Percentiles rank a stretch among this genome's conserved stretches.
Conservation (phyloP, 371 early-diverging fungal genomes). For the Mortierella polycephala region DNA sequence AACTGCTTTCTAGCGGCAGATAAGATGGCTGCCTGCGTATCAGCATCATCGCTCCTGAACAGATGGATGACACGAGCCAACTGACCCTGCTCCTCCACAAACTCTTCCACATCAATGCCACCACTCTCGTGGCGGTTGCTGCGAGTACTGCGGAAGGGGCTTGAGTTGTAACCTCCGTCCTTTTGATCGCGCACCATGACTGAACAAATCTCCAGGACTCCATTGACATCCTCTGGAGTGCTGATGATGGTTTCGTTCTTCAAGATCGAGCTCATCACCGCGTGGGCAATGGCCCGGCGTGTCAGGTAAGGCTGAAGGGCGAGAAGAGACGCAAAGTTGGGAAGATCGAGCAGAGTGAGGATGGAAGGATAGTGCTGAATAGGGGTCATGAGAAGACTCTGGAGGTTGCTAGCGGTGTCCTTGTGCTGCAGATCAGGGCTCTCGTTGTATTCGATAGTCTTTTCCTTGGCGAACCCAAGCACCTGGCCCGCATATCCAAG, state of each 20-base stretch:
- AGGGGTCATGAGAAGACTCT: slow-evolving; percentile 76
- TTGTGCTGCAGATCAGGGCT: slow-evolving; percentile 71
- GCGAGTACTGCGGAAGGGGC: slow-evolving; percentile 55
- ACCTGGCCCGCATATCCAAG: slow-evolving; percentile 89
- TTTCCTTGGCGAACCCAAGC: slow-evolving; percentile 82
- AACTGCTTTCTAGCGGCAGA: slow-evolving; percentile 84
- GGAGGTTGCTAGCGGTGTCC: slow-evolving; percentile 69
- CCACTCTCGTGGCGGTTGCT: slow-evolving; percentile 57
- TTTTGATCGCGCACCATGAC: slow-evolving; percentile 84
- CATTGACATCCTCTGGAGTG: slow-evolving; percentile 82
- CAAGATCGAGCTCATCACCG: slow-evolving; percentile 74
- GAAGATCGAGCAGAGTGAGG: slow-evolving; percentile 67
- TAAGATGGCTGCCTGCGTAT: slow-evolving; percentile 81
- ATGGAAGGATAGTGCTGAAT: slow-evolving; percentile 77
- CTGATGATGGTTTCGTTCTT: slow-evolving; percentile 74
- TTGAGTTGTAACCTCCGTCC: slow-evolving; percentile 62
- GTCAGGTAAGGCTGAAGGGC: slow-evolving; percentile 82
- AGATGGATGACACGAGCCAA: slow-evolving; percentile 88
- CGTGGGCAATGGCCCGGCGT: slow-evolving; percentile 83
- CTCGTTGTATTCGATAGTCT: slow-evolving; percentile 63
- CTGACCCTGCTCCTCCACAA: slow-evolving; percentile 85
- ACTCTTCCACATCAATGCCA: slow-evolving; percentile 74
- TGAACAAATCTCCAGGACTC: slow-evolving; percentile 82
- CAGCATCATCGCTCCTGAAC: slow-evolving; percentile 75
- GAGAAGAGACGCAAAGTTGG: slow-evolving; percentile 84